Evolutionary conservation across 768 basidiomycete genomes (phyloP), one percentile per base, ranked within the genome.

Genomic region (Panellus pusillus): DNA sequence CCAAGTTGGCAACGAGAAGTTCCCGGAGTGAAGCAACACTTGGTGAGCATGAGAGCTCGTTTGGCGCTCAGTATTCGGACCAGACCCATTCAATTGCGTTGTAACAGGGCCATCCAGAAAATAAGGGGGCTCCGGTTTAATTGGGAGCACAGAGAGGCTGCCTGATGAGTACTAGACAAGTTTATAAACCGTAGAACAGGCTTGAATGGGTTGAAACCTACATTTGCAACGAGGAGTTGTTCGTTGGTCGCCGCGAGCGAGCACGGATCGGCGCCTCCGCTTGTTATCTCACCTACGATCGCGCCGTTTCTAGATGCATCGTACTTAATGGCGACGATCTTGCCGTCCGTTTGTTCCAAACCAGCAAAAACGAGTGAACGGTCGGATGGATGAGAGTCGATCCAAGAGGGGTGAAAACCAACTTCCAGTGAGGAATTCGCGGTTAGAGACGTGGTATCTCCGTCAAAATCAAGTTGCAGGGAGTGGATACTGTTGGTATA

Each of bases 1-100:
- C 91, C 6, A 94, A 73, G 66, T 93, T 90, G 1, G 89, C 83
- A 1, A 91, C 75, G 40, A 91, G 75, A 12, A 93, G 69, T 58
- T 89, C 87, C 24, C 63, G 28, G 76, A 67, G 37, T 80, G 76
- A 13, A 83, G 62, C 52, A 78, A 63, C 31, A 84, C 81, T 62
- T 93, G 87, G 70, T 93, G 92, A 0, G 89, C 87, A 64, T 94
- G 93, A 4, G 90, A 77, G 6, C 72, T 68, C 50, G 83, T 79
- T 65, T 94, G 93, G 31, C 92, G 79, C 17, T 79, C 78, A 6
- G 65, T 62, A 64, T 89, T 77, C 1, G 89, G 89, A 0, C 91
- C 89, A 0, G 74, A 72, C 1, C 80, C 83, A 13, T 63, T 65
- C 42, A 91, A 75, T 40, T 72, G 65, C 27, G 81, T 61, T 7